Evolutionary conservation across 768 basidiomycete genomes (phyloP), one percentile per base, ranked within the genome.

Genomic region (Russula virescens): DNA sequence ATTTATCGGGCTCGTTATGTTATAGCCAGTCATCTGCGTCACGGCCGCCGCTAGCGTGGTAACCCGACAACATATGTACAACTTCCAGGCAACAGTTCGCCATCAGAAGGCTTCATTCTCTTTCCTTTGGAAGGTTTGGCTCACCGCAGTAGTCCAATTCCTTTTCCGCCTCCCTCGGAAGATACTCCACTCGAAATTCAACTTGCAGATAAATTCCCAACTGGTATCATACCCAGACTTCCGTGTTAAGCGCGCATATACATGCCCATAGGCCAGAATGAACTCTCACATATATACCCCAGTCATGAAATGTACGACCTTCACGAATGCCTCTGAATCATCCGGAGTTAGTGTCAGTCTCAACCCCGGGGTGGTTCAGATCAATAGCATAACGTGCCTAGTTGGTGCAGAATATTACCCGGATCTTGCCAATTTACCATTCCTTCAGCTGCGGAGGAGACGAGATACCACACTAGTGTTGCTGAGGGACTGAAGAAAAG

Each of bases 101-200:
- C 28, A 40, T 31, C 31, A 28, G 25, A 21, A 18, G 42, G n/a
- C n/a, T n/a, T 26, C 8, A 5, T 6, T n/a, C 4, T 16, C 10
- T 13, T 45, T 8, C 19, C 1, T 23, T 18, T 13, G 23, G 31
- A 11, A 49, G 48, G 10, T 31, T 11, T 31, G 43, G 18, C 59
- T 13, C 35, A 56, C 49, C 31, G 4, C 40, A 52, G 34, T 48
- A 2, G 59, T 49, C 64, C 64, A 61, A 23, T 8, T 42, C 46
- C 52, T 54, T 21, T 42, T 38, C 50, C 51, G 55, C n/a, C 47
- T 42, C 40, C 51, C 40, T 40, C 50, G 55, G 23, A 62, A 16
- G 50, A 65, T 47, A 26, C 46, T 61, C 64, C 64, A 62, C 26
- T 65, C 64, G 38, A 47, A 53, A 45, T 50, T 48, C 45, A 64